These are phyloP conservation scores for Paxillus ammoniavirescens DNA, from an alignment of 768 basidiomycete genomes.

Conservation along the genomic window DNA sequence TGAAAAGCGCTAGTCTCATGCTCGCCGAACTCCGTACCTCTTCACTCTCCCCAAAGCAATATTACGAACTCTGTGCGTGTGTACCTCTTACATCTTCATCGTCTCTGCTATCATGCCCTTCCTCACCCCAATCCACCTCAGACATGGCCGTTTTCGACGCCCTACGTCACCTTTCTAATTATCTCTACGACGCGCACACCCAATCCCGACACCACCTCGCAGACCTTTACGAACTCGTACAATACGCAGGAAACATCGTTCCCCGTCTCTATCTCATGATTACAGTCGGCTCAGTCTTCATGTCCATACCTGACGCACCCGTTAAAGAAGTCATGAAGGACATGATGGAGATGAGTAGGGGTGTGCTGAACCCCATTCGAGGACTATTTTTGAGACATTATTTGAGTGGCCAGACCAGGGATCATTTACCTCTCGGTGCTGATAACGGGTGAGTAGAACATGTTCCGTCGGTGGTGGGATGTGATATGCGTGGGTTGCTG, in stretches of 20 bases:
- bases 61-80: conserved; percentile 91
- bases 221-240: conserved; percentile 98
- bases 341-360: conserved; percentile 99
- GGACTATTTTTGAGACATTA: conserved; percentile 96
- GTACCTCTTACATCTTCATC: background rate
- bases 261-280: conserved; percentile 98
- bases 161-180: conserved; percentile 90
- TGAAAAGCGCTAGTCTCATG: conserved; percentile 97
- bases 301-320: conserved; percentile 96
- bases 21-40: conserved; percentile 93
- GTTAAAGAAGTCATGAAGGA: conserved; percentile 99
- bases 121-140: conserved; percentile 27
- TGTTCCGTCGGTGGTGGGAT: background rate
- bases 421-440: conserved; percentile 86
- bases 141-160: conserved; percentile 99
- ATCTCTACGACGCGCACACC: conserved; percentile 94
- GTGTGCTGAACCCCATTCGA: conserved; percentile 95
- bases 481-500: background rate
- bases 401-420: conserved; percentile 93
- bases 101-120: background rate
- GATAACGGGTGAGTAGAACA: conserved; percentile 66
- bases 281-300: conserved; percentile 98
- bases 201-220: conserved; percentile 92
- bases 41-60: conserved; percentile 92
- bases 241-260: conserved; percentile 96